A percentile compares a stretch with the other conserved stretches of the same genome.
phyloP scores from a whole-genome alignment of 768 basidiomycete species.

The Cytidiella melzeri region DNA sequence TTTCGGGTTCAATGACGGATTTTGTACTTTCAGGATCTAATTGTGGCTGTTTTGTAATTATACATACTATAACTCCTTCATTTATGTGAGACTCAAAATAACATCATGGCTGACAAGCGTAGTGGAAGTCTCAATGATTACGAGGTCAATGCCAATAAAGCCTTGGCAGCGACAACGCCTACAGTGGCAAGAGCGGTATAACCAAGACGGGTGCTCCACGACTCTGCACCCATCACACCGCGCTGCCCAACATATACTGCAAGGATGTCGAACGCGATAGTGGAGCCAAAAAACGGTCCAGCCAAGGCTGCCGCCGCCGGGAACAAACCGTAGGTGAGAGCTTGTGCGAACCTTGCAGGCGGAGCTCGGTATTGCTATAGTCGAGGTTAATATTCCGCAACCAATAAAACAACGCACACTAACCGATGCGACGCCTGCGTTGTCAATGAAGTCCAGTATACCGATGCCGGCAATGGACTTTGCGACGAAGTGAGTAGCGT shows the following conservation, averaged over 20 bases:
- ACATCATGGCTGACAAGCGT: no score
- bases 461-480: conserved; percentile 37
- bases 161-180: conserved; percentile 17
- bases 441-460: conserved; percentile 27
- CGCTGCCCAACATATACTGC: conserved; percentile 18
- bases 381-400: no score
- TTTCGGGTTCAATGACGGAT: background rate
- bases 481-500: conserved; percentile 34
- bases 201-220: conserved; percentile 19
- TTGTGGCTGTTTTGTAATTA: background rate
- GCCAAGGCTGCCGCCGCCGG: conserved; percentile 16
- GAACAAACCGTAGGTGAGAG: conserved; percentile 15
- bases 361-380: conserved; percentile 16
- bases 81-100: no score
- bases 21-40: background rate
- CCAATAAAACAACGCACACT: no score
- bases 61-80: background rate
- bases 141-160: conserved; percentile 5
- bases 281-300: conserved; percentile 18
- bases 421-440: conserved; percentile 23
- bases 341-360: conserved; percentile 14
- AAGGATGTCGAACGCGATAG: conserved; percentile 20
- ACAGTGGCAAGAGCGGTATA: conserved; percentile 19
- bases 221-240: conserved; percentile 12
- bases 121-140: no score